Percentiles rank a stretch among this genome's conserved stretches.
These are phyloP conservation scores for Mastigamoeba balamuthi DNA, from an alignment of 78 protist species.

Conservation along the genomic window DNA sequence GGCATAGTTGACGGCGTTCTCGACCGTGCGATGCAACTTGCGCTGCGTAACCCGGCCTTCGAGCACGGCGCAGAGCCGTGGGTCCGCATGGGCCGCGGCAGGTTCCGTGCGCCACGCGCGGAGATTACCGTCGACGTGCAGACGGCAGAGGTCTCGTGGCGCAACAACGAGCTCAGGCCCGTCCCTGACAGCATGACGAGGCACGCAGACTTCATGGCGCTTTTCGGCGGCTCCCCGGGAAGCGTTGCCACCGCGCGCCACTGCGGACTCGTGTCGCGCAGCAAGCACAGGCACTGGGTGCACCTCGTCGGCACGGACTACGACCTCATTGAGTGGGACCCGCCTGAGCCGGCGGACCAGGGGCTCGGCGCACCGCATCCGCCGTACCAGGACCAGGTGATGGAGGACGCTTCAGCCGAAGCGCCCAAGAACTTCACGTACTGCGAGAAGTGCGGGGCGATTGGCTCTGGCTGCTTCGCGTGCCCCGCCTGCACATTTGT, in stretches of 20 bases:
- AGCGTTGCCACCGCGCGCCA: slow-evolving; percentile 1
- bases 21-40: background rate
- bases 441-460: too few relatives aligned
- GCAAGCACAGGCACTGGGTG: slow-evolving; percentile 10
- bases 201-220: background rate
- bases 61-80: background rate
- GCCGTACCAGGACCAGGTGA: too few relatives aligned
- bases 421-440: too few relatives aligned
- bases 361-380: background rate
- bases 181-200: slow-evolving; percentile 14
- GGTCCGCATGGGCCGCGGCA: background rate
- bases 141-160: slow-evolving; percentile 7
- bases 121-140: slow-evolving; percentile 6
- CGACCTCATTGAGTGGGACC: slow-evolving; percentile 15
- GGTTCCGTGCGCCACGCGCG: background rate
- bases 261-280: slow-evolving; percentile 6
- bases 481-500: too few relatives aligned
- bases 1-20: background rate
- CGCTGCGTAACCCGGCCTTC: background rate
- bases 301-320: slow-evolving; percentile 18
- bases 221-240: background rate
- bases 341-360: background rate
- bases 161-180: slow-evolving; percentile 7
- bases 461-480: too few relatives aligned
- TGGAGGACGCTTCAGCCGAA: too few relatives aligned